Conservation (phyloP, 768 basidiomycete species). For the Suillus subalutaceus region DNA sequence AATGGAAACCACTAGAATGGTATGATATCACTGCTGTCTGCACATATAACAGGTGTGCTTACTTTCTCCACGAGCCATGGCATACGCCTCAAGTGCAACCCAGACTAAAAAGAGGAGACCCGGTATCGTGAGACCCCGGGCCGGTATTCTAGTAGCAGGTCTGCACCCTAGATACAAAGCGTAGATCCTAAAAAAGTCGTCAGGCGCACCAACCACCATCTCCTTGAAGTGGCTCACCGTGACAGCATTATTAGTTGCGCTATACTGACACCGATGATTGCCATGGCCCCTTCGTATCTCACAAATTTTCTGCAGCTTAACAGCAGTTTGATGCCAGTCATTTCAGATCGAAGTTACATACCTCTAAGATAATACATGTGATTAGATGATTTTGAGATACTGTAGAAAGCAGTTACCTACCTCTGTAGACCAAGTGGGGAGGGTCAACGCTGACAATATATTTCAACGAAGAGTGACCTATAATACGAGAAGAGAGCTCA, state of each 20-base stretch:
- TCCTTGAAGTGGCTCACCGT: background rate
- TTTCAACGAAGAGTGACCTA: background rate
- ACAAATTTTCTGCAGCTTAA: constrained; percentile 8
- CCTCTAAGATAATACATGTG: background rate
- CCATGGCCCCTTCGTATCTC: constrained; percentile 5
- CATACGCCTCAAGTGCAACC: background rate
- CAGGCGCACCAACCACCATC: background rate
- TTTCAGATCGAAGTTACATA: background rate
- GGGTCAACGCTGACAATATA: background rate
- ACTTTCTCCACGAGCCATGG: constrained; percentile 1
- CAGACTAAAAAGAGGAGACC: background rate
- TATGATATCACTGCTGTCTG: background rate
- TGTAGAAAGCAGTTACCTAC: background rate
- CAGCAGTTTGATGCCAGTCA: constrained; percentile 21
- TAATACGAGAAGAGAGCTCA: background rate
- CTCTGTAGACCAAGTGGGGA: background rate
- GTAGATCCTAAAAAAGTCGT: background rate
- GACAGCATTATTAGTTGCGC: constrained; percentile 5
- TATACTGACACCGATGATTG: background rate
- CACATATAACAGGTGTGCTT: background rate
- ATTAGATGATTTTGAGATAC: too few species aligned
- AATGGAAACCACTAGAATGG: background rate
- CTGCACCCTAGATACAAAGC: background rate
- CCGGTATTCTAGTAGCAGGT: too few species aligned
- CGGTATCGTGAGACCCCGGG: too few species aligned